A percentile compares a stretch with the other conserved stretches of the same genome.
These are phyloP conservation scores for Ormosia emarginata DNA, from an alignment of 306 rosid genomes.

Conservation along the genomic window DNA sequence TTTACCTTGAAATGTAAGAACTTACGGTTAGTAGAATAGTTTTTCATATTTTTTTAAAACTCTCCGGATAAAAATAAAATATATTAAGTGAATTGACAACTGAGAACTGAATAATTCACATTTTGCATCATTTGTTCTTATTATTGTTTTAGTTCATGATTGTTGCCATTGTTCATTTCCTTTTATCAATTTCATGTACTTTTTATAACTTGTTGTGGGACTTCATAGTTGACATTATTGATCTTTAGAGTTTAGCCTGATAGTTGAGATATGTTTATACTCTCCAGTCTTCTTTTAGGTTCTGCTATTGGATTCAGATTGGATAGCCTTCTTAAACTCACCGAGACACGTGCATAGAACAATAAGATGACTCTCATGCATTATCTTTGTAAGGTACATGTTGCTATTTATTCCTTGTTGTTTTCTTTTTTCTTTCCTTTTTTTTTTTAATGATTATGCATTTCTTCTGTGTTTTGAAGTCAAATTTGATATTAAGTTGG, in stretches of 20 bases:
- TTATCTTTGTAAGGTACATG: conserved; percentile 84
- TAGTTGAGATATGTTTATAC: background rate
- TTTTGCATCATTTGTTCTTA: background rate
- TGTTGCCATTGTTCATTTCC: background rate
- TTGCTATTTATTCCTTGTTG: conserved; percentile 6
- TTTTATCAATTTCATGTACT: background rate
- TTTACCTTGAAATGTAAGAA: background rate
- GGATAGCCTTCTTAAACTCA: conserved; percentile 90
- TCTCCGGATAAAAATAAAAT: background rate
- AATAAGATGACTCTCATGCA: conserved; percentile 88
- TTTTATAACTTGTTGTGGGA: background rate
- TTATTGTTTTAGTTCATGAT: background rate
- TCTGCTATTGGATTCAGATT: conserved; percentile 83
- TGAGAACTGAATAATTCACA: background rate
- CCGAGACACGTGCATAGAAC: conserved; percentile 79
- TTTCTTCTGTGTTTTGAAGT: background rate
- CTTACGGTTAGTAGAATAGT: background rate
- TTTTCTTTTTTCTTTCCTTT: background rate
- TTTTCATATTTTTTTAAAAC: background rate
- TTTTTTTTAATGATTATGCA: background rate
- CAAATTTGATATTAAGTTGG: conserved; percentile 9
- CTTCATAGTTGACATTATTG: background rate
- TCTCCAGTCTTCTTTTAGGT: conserved; percentile 40
- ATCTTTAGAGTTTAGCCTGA: background rate
- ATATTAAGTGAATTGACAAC: background rate